Evolutionary conservation across 2,329 filamentous ascomycete species (phyloP).

Genomic region (Blastomyces parvus): DNA sequence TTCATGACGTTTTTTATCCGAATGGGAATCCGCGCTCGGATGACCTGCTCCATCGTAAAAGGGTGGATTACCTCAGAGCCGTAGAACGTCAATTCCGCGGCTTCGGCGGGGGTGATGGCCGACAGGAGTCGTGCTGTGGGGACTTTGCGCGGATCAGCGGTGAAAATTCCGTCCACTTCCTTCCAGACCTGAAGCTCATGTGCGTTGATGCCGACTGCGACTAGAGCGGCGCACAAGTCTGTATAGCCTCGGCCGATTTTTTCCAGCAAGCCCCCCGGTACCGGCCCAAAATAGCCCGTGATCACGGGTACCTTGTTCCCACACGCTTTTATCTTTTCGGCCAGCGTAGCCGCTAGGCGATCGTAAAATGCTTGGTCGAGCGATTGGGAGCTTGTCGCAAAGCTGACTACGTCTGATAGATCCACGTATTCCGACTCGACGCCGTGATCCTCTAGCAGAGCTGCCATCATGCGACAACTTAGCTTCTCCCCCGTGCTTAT

Average conservation of each 20-base stretch:
- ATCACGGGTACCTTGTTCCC: conserved; percentile 62
- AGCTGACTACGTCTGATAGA: conserved; percentile 69
- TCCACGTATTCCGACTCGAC: conserved; percentile 86
- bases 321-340: conserved; percentile 56
- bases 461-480: conserved; percentile 84
- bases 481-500: conserved; percentile 94
- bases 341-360: conserved; percentile 51
- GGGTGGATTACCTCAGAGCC: conserved; percentile 97
- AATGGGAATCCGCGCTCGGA: conserved; percentile 55
- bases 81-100: conserved; percentile 89
- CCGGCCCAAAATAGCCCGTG: conserved; percentile 90
- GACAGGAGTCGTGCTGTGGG: conserved; percentile 84
- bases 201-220: conserved; percentile 79
- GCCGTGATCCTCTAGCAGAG: conserved; percentile 67
- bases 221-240: conserved; percentile 84
- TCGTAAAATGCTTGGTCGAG: conserved; percentile 63
- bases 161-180: conserved; percentile 94
- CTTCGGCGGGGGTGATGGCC: conserved; percentile 86
- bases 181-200: conserved; percentile 96
- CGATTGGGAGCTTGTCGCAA: conserved; percentile 43
- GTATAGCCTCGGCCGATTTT: conserved; percentile 94
- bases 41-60: conserved; percentile 92
- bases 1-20: conserved; percentile 64
- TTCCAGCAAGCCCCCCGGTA: conserved; percentile 82
- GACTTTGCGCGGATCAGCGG: conserved; percentile 74